Evolutionary conservation across 1,284 basidiomycete species (phyloP).

Genomic region (Vanrija pseudolonga): DNA sequence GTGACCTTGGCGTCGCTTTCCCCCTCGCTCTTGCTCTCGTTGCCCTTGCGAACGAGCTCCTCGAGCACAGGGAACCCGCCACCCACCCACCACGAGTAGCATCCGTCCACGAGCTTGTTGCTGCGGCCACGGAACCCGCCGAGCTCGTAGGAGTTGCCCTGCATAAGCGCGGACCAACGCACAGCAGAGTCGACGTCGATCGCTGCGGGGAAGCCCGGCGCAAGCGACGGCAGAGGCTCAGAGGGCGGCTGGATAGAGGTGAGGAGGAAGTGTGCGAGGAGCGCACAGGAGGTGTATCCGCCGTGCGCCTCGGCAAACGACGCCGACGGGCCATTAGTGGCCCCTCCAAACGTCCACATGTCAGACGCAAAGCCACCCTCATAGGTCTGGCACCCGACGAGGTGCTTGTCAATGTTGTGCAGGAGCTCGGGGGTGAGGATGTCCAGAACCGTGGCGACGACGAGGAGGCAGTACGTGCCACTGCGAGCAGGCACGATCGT

Average conservation of each 20-base stretch:
- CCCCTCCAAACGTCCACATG: constrained; percentile 50
- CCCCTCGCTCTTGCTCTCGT: constrained; percentile 14
- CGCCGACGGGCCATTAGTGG: constrained; percentile 15
- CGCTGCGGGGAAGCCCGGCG: constrained; percentile 35
- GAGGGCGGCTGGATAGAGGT: constrained; percentile 15
- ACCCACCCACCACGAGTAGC: constrained; percentile 98
- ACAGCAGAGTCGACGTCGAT: constrained; percentile 65
- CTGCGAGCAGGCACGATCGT: constrained; percentile 47
- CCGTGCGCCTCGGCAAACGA: constrained; percentile 88
- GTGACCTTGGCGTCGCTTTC: constrained; percentile 9
- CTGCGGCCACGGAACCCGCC: constrained; percentile 91
- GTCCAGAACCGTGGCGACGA: constrained; percentile 67
- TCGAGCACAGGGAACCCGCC: constrained; percentile 81
- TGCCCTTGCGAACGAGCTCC: constrained; percentile 52
- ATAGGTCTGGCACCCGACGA: constrained; percentile 80
- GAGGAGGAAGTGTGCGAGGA: constrained; percentile 78
- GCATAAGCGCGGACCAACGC: constrained; percentile 83
- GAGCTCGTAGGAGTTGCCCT: constrained; percentile 75
- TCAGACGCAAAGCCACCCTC: constrained; percentile 92
- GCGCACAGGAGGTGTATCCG: constrained; percentile 91
- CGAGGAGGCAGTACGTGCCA: constrained; percentile 71
- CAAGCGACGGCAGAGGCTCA: constrained; percentile 14
- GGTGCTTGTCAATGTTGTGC: constrained; percentile 51
- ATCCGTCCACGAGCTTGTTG: constrained; percentile 98
- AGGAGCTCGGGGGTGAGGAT: constrained; percentile 85